Conservation (phyloP, 2,329 filamentous ascomycete species). For the Fusarium drepaniforme region DNA sequence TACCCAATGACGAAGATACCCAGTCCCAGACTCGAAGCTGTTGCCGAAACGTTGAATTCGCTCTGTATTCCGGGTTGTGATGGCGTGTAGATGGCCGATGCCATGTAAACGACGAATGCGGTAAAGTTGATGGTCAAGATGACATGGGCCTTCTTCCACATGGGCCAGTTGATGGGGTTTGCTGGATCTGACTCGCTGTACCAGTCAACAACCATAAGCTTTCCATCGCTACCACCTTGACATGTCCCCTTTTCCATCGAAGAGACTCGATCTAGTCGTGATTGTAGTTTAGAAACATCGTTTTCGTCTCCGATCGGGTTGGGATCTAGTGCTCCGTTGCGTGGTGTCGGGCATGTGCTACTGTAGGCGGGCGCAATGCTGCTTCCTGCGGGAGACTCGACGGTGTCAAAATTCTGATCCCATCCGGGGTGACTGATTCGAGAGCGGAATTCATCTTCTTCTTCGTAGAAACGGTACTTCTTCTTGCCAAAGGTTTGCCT, state of each 20-base stretch:
- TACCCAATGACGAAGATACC: neutral
- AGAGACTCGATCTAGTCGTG: neutral
- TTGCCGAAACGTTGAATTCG: neutral
- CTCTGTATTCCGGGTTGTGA: neutral
- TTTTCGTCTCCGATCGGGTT: neutral
- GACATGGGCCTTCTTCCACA: neutral
- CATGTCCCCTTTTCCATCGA: neutral
- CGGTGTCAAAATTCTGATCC: neutral
- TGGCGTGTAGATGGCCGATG: neutral
- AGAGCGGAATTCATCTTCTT: neutral
- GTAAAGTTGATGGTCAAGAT: neutral
- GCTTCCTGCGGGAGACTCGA: neutral
- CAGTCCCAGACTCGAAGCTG: neutral
- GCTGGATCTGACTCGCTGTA: neutral
- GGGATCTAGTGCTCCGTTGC: neutral
- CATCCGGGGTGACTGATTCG: neutral
- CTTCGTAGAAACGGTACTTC: neutral
- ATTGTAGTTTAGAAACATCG: neutral
- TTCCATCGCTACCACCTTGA: neutral
- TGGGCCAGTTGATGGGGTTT: neutral
- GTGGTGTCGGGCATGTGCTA: neutral
- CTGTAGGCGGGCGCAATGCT: neutral
- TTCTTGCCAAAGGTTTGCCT: neutral
- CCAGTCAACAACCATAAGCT: neutral
- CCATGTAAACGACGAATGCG: neutral